A percentile compares a stretch with the other conserved stretches of the same genome.
Conservation (phyloP, 805 yeast species). For the Maudiozyma pseudohumilis region DNA sequence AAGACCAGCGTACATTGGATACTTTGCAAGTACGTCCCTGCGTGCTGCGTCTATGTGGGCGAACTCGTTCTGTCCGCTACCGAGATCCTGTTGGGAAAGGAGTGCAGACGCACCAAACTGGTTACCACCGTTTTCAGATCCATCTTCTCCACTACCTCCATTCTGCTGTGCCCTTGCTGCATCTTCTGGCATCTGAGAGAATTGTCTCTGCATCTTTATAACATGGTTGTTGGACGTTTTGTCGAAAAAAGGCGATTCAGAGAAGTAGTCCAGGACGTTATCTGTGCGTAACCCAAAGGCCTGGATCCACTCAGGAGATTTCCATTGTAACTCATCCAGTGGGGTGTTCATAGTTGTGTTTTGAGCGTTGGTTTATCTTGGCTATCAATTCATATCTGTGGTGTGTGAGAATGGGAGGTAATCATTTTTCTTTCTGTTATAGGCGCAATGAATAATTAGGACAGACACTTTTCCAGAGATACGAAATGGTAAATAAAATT, state of each 20-base stretch:
- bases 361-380: too few relatives aligned
- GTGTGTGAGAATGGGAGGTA: too few relatives aligned
- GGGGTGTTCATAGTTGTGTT: conserved; percentile 19
- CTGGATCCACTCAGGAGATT: conserved; percentile 95
- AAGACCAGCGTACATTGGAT: conserved; percentile 29
- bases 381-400: too few relatives aligned
- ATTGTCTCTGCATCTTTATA: conserved; percentile 89
- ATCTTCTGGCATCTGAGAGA: conserved; percentile 22
- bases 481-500: too few relatives aligned
- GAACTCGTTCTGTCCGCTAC: conserved; percentile 9
- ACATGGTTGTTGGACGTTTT: conserved; percentile 91
- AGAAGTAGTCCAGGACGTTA: conserved; percentile 85
- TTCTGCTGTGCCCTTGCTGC: not conserved
- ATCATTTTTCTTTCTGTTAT: too few relatives aligned
- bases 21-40: conserved; percentile 16
- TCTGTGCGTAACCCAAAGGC: conserved; percentile 76
- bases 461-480: too few relatives aligned
- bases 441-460: too few relatives aligned
- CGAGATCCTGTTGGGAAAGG: conserved; percentile 4
- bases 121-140: not conserved
- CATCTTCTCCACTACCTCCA: not conserved
- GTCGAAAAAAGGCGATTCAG: conserved; percentile 92
- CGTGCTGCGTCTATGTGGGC: conserved; percentile 17
- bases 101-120: not conserved
- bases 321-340: conserved; percentile 91